phyloP scores from a whole-genome alignment of 371 early-diverging fungal genomes.

The Lichtheimia corymbifera region DNA sequence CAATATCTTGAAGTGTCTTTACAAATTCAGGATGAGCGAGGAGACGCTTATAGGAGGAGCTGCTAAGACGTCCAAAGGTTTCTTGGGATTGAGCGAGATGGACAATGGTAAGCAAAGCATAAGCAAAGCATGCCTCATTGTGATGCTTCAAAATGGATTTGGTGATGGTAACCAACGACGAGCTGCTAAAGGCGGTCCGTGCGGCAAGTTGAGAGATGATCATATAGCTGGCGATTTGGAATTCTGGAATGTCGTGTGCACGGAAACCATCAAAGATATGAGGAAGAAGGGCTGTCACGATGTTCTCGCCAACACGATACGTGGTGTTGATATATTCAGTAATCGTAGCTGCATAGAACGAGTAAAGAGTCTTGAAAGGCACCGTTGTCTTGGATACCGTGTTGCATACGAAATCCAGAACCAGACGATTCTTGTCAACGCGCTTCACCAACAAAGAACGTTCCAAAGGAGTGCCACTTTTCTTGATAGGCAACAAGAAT shows the following conservation, averaged over 20 bases:
- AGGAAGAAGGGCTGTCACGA: constrained; percentile 56
- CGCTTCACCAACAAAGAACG: constrained; percentile 64
- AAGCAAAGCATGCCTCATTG: constrained; percentile 30
- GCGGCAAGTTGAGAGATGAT: constrained; percentile 67
- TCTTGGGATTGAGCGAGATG: constrained; percentile 71
- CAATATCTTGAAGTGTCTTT: constrained; percentile 38
- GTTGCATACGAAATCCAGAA: constrained; percentile 71
- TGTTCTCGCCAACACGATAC: constrained; percentile 48
- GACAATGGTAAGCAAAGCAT: constrained; percentile 61
- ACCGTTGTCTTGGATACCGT: constrained; percentile 47
- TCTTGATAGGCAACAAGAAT: constrained; percentile 65
- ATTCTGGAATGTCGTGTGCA: constrained; percentile 47
- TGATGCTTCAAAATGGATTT: constrained; percentile 43
- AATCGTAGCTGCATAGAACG: constrained; percentile 70
- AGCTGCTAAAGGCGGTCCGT: constrained; percentile 46
- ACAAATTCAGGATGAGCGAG: constrained; percentile 33
- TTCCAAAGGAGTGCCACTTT: constrained; percentile 60
- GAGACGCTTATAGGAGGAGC: constrained; percentile 39
- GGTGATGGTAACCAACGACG: constrained; percentile 51
- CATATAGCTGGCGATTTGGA: constrained; percentile 69
- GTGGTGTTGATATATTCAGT: constrained; percentile 59
- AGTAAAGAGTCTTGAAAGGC: constrained; percentile 57
- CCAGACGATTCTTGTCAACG: constrained; percentile 53
- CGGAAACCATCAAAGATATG: constrained; percentile 57
- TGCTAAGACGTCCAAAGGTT: constrained; percentile 43